Base-by-base conservation (phyloP, 2,329 filamentous ascomycete genomes). In the Fusarium sp. region DNA sequence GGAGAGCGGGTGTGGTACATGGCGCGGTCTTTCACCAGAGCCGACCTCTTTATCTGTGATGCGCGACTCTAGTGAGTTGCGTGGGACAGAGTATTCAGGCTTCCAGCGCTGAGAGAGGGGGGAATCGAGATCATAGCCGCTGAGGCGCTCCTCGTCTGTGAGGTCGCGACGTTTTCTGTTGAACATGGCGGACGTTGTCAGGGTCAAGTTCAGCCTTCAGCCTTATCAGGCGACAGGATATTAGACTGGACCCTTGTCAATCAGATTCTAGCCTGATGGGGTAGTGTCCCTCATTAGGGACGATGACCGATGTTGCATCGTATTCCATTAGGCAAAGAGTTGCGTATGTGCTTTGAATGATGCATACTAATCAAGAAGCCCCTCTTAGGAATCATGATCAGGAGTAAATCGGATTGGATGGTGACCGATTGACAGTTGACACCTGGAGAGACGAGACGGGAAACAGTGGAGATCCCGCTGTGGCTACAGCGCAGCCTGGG, bases 71-170 rank as follows among this genome's bases (percentile, higher is more conserved):
- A 65, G 11, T 3, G 61, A 65, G 52, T 65, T 65, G 12, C 60
- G 61, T 6, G 60, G 60, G 45, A 65, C 61, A 70, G 74, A 37
- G 57, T 77, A 77, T 24, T 67, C 55, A 6, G 74, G 74, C 32
- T 76, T 77, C 76, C 76, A 77, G n/a, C 72, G 74, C 41, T 73
- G 62, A 11, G 72, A 71, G 2, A 40, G 42, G 2, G 69, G 70
- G 60, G 53, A 75, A 6, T 69, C 62, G 12, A 76, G 60, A 8
- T 65, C 52, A 22, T 77, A 77, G 22, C 67, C 49, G 27, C 47
- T 46, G 6, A 63, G 47, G 4, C 29, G 29, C 24, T 73, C 66
- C 25, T 72, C 34, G 10, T 59, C 65, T 7, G 12, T 30, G 32
- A 22, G 18, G 18, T 40, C 47, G 18, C 29, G 47, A 7, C 55